Base-by-base conservation (phyloP, 331 rosid species). In the Quercus phellos region DNA sequence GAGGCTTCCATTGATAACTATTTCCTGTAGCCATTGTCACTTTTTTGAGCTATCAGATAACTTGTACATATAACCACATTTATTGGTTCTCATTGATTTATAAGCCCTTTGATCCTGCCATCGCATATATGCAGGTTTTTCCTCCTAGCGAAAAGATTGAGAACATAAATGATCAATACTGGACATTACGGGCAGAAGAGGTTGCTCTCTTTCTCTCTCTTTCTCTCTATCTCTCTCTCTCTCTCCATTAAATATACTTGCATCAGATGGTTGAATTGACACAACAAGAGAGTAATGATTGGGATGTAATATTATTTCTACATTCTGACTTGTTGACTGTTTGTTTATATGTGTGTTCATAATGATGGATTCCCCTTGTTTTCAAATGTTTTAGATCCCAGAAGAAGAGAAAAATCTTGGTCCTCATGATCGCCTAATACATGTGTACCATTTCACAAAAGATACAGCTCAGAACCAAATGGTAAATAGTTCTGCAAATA, bases 161-260 rank as follows among this genome's bases (percentile, higher is more conserved):
- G 85, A 90, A 87, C 80, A 91, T 93, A 18, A 91, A 91, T 74
- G 98, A 93, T 81, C 97, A 91, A 70, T 91, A 93, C 88, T 91
- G 97, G 97, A 91, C 98, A 5, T 85, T 93, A 67, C 89, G 98
- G 19, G 98, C 98, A 3, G 98, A 93, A 72, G 98, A 93, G 97
- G 98, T 91, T 76, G 61, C 29, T 60, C 2, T 83, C 74, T 86
- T 29, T 76, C 68, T 56, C 24, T 78, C 55, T 35, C 34, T 11
- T 18, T 78, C 55, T 35, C 71, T 53, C 71, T 53, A 4, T 78
- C 51, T 35, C 34, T 11, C 63, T 22, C 69, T 35, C 14, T 16
- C 46, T 38, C 34, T 11, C 24, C 26, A 58, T 58, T 13, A 21
- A 11, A 21, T 58, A 21, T 26, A 58, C 42, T 13, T 61, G 21